Percentiles rank a stretch among this genome's conserved stretches.
Evolutionary conservation across 306 rosid species (phyloP).

Genomic region (Betula pendula): DNA sequence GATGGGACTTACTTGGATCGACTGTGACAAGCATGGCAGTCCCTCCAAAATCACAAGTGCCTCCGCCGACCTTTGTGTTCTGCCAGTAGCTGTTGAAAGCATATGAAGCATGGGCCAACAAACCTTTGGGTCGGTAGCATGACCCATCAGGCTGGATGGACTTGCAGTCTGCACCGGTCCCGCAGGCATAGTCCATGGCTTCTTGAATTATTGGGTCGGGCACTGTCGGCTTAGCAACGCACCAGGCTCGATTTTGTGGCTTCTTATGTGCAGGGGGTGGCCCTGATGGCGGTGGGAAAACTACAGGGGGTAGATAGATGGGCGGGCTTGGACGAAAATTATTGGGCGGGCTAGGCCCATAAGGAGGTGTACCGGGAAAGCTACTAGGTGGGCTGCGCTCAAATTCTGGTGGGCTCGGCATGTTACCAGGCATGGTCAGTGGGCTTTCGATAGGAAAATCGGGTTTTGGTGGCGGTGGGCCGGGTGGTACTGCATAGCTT

Average conservation of each 20-base stretch:
- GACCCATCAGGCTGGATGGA: slow-evolving; percentile 54
- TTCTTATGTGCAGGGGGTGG: slow-evolving; percentile 35
- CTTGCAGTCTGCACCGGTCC: slow-evolving; percentile 76
- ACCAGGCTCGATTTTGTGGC: slow-evolving; percentile 53
- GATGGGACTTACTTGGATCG: slow-evolving; percentile 76
- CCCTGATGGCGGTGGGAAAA: slow-evolving; percentile 50
- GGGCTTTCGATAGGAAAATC: slow-evolving; percentile 17
- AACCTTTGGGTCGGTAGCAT: slow-evolving; percentile 60
- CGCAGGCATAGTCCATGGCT: slow-evolving; percentile 90
- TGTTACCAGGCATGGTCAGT: background rate
- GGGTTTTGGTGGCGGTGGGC: background rate
- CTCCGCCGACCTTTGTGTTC: slow-evolving; percentile 58
- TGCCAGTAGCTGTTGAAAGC: slow-evolving; percentile 92
- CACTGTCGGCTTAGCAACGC: slow-evolving; percentile 85
- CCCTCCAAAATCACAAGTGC: slow-evolving; percentile 95
- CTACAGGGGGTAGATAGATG: slow-evolving; percentile 32
- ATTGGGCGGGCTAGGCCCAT: slow-evolving; percentile 37
- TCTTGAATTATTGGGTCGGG: slow-evolving; percentile 61
- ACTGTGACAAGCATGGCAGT: slow-evolving; percentile 74
- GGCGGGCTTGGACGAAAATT: slow-evolving; percentile 41
- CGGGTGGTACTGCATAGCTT: background rate
- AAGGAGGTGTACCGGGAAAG: slow-evolving; percentile 31
- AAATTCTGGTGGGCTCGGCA: slow-evolving; percentile 28
- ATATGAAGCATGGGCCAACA: slow-evolving; percentile 76
- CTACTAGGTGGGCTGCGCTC: slow-evolving; percentile 25